These are phyloP conservation scores for Scheffersomyces coipomensis DNA, from an alignment of 805 yeast species.

Conservation along the genomic window DNA sequence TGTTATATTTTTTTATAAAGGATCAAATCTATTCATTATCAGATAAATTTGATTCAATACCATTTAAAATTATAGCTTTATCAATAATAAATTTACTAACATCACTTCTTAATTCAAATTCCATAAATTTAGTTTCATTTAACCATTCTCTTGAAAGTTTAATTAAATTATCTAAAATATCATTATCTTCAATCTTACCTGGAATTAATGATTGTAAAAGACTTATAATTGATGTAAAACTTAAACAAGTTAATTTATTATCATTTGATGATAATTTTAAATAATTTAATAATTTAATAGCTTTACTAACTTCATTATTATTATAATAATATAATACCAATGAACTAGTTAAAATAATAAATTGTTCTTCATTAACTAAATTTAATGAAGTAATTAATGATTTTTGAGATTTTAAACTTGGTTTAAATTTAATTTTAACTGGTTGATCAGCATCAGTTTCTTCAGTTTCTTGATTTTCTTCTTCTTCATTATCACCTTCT, in stretches of 20 bases:
- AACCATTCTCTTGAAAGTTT: conserved; percentile 29
- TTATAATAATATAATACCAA: conserved; percentile 20
- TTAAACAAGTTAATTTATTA: conserved; percentile 22
- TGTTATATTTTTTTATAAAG: neutral
- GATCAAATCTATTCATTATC: conserved; percentile 5
- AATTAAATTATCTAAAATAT: conserved; percentile 25
- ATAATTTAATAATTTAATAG: conserved; percentile 20
- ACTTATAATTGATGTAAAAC: conserved; percentile 31
- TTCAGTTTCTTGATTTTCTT: conserved; percentile 7
- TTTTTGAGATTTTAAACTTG: conserved; percentile 11
- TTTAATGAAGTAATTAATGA: conserved; percentile 28
- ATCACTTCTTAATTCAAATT: conserved; percentile 19
- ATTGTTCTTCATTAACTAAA: conserved; percentile 32
- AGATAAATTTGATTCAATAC: conserved; percentile 13
- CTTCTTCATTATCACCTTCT: conserved; percentile 12
- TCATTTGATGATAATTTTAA: conserved; percentile 12
- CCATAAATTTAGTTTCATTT: conserved; percentile 20
- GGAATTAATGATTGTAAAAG: conserved; percentile 15
- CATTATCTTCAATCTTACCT: conserved; percentile 16
- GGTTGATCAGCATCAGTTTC: conserved; percentile 7
- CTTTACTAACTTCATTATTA: conserved; percentile 15
- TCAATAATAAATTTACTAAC: conserved; percentile 28
- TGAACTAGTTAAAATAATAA: conserved; percentile 27
- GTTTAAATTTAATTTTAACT: neutral
- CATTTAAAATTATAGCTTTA: conserved; percentile 32